Evolutionary conservation across 257 asterid species (phyloP), one percentile per base, ranked within the genome.

Genomic region (Solanum tarapatanum): DNA sequence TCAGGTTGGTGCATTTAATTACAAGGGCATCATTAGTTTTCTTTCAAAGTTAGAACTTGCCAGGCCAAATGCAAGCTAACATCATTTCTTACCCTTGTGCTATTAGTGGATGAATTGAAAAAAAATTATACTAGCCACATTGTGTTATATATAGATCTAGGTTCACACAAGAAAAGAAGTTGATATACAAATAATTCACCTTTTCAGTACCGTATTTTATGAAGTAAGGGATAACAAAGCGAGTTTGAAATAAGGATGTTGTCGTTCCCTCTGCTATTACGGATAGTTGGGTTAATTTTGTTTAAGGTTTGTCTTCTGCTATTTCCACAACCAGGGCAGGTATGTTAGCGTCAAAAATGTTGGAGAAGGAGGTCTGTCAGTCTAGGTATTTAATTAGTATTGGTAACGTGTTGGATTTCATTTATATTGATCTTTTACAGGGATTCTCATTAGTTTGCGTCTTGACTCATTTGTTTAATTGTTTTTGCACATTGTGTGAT

Each of bases 321-420:
- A 28, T 32, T 45, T 62, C 35, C 84, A 83, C 90, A 92, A 93
- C 91, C 99, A 96, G 88, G 98, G 99, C 89, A 94, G 96, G 84
- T 98, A 95, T 88, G 98, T 98, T 86, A 92, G 95, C 69, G 91
- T 96, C 13, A 96, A 95, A 35, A 35, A 86, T 90, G 48, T 82
- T 96, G 99, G 94, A 87, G 97, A 92, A 88, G 96, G 91, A 32
- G 93, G 92, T 86, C 87, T 93, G 86, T 93, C 98, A 32, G 33
- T 32, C 33, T 68, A 91, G 93, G 94, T 91, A 90, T 68, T 58
- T 3, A 11, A 11, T 75, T 33, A 33, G 7, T 33, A 3, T n/a
- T 36, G 33, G 7, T 37, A 30, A 23, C 33, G 1, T 37, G 21
- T 76, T 10, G 6, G 51, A 23, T 37, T 37, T 23, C 28, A 11